phyloP scores from a whole-genome alignment of 2,329 filamentous ascomycete genomes.

The Penicillium sp. region DNA sequence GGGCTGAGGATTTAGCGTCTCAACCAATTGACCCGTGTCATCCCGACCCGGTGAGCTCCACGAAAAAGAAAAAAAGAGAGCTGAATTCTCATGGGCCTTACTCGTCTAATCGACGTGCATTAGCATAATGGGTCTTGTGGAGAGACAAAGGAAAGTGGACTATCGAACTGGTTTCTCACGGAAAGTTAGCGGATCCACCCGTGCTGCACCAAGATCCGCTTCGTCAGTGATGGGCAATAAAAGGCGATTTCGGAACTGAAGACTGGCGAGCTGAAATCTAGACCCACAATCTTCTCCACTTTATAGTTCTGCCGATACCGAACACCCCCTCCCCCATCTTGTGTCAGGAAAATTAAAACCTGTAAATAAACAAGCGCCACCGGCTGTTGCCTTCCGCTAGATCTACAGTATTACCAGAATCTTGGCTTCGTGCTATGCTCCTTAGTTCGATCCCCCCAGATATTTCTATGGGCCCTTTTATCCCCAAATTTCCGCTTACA shows the following conservation, averaged over 20 bases:
- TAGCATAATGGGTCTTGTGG: constrained; percentile 13
- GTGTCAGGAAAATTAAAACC: background rate
- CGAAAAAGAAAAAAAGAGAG: background rate
- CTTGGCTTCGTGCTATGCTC: background rate
- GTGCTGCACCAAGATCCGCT: background rate
- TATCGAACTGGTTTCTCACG: constrained; percentile 2
- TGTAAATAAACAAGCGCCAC: constrained; percentile 1
- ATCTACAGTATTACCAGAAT: background rate
- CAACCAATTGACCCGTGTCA: background rate
- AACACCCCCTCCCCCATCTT: background rate
- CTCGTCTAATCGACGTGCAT: constrained; percentile 16
- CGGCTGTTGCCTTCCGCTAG: background rate
- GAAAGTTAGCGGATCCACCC: constrained; percentile 1
- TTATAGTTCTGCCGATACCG: background rate
- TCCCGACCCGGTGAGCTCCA: constrained; percentile 10
- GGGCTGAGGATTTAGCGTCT: background rate
- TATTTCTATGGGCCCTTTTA: background rate
- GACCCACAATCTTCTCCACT: background rate
- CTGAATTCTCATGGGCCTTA: background rate
- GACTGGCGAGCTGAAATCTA: constrained; percentile 4
- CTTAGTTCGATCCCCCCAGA: background rate
- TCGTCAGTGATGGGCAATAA: constrained; percentile 1
- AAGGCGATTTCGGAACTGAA: background rate
- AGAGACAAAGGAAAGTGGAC: background rate
- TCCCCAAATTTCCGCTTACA: background rate